These are phyloP conservation scores for Tolypocladium sp. DNA, from an alignment of 2,329 filamentous ascomycete genomes.

Conservation along the genomic window DNA sequence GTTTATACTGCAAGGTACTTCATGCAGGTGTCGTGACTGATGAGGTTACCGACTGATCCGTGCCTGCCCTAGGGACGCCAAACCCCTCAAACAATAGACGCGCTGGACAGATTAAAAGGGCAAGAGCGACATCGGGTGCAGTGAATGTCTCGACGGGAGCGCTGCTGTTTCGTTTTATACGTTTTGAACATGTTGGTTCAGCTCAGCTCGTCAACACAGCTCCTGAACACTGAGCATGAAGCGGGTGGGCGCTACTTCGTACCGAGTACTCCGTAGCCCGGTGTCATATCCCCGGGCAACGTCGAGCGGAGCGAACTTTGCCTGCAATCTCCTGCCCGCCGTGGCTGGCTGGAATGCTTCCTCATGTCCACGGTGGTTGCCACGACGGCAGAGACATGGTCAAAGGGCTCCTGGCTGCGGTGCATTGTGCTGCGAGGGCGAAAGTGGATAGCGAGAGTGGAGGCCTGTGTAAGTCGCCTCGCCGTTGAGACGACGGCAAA, in stretches of 20 bases:
- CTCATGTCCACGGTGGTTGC: neutral
- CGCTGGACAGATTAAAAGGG: neutral
- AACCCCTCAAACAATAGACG: neutral
- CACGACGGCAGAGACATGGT: no score
- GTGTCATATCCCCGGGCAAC: slow-evolving; percentile 1
- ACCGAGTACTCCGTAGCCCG: neutral
- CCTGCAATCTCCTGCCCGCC: neutral
- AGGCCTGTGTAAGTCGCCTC: no score
- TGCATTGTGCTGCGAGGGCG: no score
- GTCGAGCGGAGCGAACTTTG: neutral
- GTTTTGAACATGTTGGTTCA: neutral
- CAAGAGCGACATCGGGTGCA: neutral
- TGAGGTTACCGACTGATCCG: neutral
- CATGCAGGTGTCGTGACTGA: neutral
- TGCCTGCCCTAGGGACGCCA: neutral
- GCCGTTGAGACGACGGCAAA: no score
- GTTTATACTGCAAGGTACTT: neutral
- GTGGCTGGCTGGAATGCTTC: neutral
- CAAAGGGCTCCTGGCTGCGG: no score
- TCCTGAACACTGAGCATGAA: neutral
- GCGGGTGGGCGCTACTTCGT: neutral
- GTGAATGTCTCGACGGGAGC: neutral
- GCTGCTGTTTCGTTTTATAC: neutral
- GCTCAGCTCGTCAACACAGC: neutral
- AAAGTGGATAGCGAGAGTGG: no score